Evolutionary conservation across 2,329 filamentous ascomycete species (phyloP), one percentile per base, ranked within the genome.

Genomic region (Domatiomyces catenatus): DNA sequence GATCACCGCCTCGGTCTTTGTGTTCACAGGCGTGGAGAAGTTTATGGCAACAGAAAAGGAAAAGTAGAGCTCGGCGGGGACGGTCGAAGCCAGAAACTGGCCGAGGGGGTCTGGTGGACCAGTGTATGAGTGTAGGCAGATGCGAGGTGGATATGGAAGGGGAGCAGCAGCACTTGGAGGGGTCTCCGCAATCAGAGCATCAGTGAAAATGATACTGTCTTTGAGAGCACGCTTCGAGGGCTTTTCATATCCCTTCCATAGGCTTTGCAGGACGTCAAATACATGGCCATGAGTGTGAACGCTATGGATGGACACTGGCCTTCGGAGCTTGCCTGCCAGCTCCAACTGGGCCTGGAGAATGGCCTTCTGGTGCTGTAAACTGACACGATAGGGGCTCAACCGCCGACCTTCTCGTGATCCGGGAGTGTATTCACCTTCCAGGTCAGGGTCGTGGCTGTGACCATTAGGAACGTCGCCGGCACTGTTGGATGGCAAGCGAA

Each of bases 101-200:
- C 77, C 81, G 39, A 95, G 69, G 28, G 82, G 75, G 51, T 92
- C 81, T 8, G 79, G 72, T 5, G 83, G 76, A 0, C 87, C 90
- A 46, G 85, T 93, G 66, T 88, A 98, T 0, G 89, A 95, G 66
- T 98, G 92, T 52, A 98, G 77, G 62, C 92, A 98, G 63, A 96
- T 83, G 7, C 89, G 74, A 0, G 89, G 88, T 3, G 92, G 89
- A 59, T 83, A 96, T 0, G 84, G 82, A 53, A 75, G 80, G 1
- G 71, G 59, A 5, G 60, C 46, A 48, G 71, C 58, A 5, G 60
- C 46, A 48, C 47, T 50, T 56, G 17, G 46, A 17, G 53, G 50
- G 12, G 60, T 48, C 6, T 53, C 45, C 28, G 59, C 52, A 17
- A 62, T 60, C 10, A 64, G 60, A 17, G 63, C 60, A 12, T 57